Base-by-base conservation (phyloP, 2,329 filamentous ascomycete genomes). In the Lachnellula occidentalis region DNA sequence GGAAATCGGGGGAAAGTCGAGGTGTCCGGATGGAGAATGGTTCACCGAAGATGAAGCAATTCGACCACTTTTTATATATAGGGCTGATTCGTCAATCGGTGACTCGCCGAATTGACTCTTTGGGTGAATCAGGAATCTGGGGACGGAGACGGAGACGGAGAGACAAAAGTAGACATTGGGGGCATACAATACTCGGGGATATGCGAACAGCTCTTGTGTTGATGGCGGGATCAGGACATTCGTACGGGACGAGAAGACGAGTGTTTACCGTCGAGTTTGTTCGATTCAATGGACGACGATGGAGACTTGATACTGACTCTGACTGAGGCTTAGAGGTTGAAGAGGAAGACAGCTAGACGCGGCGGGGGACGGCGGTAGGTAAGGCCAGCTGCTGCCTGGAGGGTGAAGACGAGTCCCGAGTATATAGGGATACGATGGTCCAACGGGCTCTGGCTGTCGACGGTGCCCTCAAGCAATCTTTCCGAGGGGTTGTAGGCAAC, bases 31-130 rank as follows among this genome's bases (percentile, higher is more conserved):
- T 59, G 37, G 55, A 57, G 61, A 52, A 50, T 27, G 27, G 54
- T 31, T 50, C 19, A 34, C 49, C 21, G 43, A 53, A 48, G 47
- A 55, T 57, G 58, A 61, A 61, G 62, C 55, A 52, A 51, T 61
- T 59, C 58, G 52, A 55, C 39, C 53, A 36, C 48, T 34, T 50
- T 48, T 45, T 56, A 51, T 59, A 61, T 63, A 57, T 61, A 58
- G 51, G 61, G 53, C 58, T 61, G 63, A 64, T 64, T 65, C 61
- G 61, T 52, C 59, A 61, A 62, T 61, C 53, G 50, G 27, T n/a
- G 11, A 15, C 34, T 49, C 24, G 49, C 50, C 45, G 56, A 59
- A 21, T 55, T 55, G 57, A 56, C 50, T 48, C 51, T 47, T 45
- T 19, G 43, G 48, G 47, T 15, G 49, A 43, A 41, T n/a, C 22